Conservation (phyloP, 75 land plant genomes). For the Cunninghamia lanceolata region DNA sequence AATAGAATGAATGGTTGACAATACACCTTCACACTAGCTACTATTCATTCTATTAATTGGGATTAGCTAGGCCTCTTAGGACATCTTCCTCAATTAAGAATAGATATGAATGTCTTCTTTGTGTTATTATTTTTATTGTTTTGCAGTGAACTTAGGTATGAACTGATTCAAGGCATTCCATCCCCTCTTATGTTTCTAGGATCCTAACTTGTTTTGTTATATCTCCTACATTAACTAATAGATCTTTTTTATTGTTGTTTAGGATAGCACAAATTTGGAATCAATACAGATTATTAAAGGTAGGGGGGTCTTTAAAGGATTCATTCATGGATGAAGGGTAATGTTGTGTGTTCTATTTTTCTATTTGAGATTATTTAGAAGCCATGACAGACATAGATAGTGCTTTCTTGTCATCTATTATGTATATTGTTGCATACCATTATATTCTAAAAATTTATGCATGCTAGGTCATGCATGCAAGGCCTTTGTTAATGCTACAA, state of each 20-base stretch:
- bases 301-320: conserved; percentile 90
- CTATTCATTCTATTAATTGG: too few relatives aligned
- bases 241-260: too few relatives aligned
- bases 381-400: too few relatives aligned
- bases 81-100: background rate
- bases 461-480: background rate
- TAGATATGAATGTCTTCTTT: background rate
- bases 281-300: too few relatives aligned
- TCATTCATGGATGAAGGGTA: conserved; percentile 98
- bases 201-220: too few relatives aligned
- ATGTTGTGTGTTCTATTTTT: background rate
- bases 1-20: background rate
- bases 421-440: too few relatives aligned
- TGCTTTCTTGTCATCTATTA: too few relatives aligned
- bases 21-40: background rate
- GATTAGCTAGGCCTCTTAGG: too few relatives aligned
- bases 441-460: background rate
- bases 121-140: background rate
- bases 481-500: background rate
- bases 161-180: background rate
- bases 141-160: background rate
- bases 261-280: too few relatives aligned
- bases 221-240: too few relatives aligned
- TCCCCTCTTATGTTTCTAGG: too few relatives aligned
- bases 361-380: too few relatives aligned